Evolutionary conservation across 257 asterid genomes (phyloP), one percentile per base, ranked within the genome.

Genomic region (Asclepias syriaca): DNA sequence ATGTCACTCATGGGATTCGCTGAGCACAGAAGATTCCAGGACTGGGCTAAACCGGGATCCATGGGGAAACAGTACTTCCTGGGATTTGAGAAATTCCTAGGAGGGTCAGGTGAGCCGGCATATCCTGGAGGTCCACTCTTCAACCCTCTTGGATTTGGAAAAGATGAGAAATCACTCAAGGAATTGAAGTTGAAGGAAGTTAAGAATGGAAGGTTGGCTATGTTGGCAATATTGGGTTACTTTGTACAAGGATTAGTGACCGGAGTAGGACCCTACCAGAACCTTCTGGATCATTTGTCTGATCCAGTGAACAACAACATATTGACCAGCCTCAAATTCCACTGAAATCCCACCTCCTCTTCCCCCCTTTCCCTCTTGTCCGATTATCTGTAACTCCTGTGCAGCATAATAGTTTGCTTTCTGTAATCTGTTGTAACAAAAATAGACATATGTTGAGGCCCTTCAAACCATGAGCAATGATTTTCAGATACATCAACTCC

Each of bases 1-100:
- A 75, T 94, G 96, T 97, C 96, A 4, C 89, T 91, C 12, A 86
- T 91, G 95, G 99, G 97, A 5, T 94, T 91, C 2, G 99, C 97
- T 0, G 97, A 91, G 89, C 97, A 91, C 88, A 65, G 97, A 78
- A 87, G 98, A 65, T 79, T 85, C 83, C 97, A 91, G 76, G 98
- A 91, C 77, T 89, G 95, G 95, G 58, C 63, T 64, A 94, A 91
- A 0, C 97, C 99, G 0, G 97, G 99, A 2, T 91, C 93, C 8
- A 87, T 94, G 97, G 86, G 97, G 37, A 94, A 88, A 75, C 97
- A 91, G 55, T 91, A 91, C 85, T 89, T 94, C 85, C 70, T 94
- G 58, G 97, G 97, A 4, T 71, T 91, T 0, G 97, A 94, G 74
- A 89, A 94, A 77, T 89, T 80, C 60, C 55, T 91, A 22, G 85